Evolutionary conservation across 192 early-diverging fungal species (phyloP), one percentile per base, ranked within the genome.

Genomic region (Coemansia sp.): DNA sequence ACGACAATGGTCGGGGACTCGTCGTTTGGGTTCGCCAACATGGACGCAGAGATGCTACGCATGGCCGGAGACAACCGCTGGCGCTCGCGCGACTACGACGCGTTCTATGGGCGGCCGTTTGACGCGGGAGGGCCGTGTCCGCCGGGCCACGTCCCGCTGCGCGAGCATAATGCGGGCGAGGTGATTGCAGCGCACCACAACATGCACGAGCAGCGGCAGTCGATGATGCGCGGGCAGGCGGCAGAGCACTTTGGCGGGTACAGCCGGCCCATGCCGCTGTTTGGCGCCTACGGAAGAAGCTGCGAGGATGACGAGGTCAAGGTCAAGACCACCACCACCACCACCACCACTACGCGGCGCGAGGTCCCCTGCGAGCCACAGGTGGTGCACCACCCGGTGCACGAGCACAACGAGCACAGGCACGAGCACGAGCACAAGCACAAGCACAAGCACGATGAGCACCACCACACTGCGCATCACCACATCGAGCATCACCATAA

Each of bases 21-120:
- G 49, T 63, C 61, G 39, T 75, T 75, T 54, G 72, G 72, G 1
- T 75, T 75, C 30, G 65, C 61, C 13, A 68, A 68, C 26, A 65
- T 75, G 72, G 72, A 68, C 8, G 44, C 72, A 0, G 72, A 75
- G 53, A 75, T 75, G 72, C 47, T 61, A 23, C 72, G 65, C 10
- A 64, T 61, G 53, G 64, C 71, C 0, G 47, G 55, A n/a, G 71
- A 73, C n/a, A 73, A 73, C 42, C 45, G 46, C 50, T 73, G 71
- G 71, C 21, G 71, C 10, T 37, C 45, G 0, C 6, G 11, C 5
- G 50, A 58, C 15, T 43, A 62, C 30, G 64, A 68, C 26, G 28
- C 37, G 14, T 69, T 76, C 38, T 76, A 69, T 42, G 59, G 44
- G 0, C 49, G 52, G 28, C 72, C 72, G 23, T 50, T 76, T 18